Evolutionary conservation across 345 rosid genomes (phyloP).

Genomic region (Dipteronia sinensis): DNA sequence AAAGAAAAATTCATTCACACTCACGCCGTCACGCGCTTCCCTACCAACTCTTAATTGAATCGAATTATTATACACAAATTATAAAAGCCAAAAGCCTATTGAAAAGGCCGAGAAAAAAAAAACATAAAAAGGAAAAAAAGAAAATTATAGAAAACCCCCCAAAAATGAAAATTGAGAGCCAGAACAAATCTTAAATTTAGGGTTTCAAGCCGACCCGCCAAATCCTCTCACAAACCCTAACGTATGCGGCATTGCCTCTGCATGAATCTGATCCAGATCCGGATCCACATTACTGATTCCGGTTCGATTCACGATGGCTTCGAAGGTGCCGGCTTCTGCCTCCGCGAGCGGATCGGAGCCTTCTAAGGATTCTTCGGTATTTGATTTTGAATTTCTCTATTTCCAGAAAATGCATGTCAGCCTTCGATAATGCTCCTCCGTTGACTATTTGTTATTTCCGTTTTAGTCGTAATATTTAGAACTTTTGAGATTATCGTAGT

Average conservation of each 20-base stretch:
- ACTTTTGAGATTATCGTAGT: neutral
- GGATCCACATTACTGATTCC: slow-evolving; percentile 31
- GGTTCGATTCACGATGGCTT: slow-evolving; percentile 58
- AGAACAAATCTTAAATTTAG: slow-evolving; percentile 36
- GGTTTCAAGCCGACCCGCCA: slow-evolving; percentile 69
- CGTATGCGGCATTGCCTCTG: slow-evolving; percentile 29
- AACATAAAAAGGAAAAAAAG: no score
- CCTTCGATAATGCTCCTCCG: neutral
- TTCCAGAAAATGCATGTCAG: neutral
- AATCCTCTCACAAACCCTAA: slow-evolving; percentile 27
- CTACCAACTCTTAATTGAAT: neutral
- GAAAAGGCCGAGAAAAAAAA: neutral
- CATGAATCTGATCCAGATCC: slow-evolving; percentile 50
- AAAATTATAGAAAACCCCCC: neutral
- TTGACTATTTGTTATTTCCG: neutral
- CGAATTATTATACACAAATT: neutral
- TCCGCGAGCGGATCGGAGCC: slow-evolving; percentile 72
- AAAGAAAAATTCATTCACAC: no score
- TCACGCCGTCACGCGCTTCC: neutral
- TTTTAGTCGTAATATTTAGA: neutral
- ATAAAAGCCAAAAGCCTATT: neutral
- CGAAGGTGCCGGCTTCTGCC: slow-evolving; percentile 55
- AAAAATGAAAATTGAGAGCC: neutral
- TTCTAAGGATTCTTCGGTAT: slow-evolving; percentile 40
- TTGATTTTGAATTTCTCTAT: slow-evolving; percentile 19